Conservation (phyloP, 306 rosid genomes). For the Cicer yamashitae region DNA sequence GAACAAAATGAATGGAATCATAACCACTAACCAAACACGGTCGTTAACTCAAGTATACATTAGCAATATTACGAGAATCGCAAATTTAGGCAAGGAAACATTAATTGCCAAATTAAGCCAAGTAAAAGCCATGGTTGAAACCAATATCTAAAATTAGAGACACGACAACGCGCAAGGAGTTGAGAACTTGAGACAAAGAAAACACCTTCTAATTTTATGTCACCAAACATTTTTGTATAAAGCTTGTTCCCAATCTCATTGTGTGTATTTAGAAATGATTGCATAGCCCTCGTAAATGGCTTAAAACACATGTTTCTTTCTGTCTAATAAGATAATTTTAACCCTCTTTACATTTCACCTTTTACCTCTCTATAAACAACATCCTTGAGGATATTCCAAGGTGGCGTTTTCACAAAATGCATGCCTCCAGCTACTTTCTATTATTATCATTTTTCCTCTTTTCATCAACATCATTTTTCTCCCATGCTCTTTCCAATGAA, state of each 20-base stretch:
- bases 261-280: constrained; percentile 38
- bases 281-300: constrained; percentile 44
- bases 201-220: constrained; percentile 39
- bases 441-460: constrained; percentile 32
- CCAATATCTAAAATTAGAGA: constrained; percentile 40
- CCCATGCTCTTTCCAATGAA: constrained; percentile 54
- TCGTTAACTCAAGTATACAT: constrained; percentile 13
- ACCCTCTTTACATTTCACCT: neutral
- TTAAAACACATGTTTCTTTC: neutral
- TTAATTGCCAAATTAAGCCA: constrained; percentile 12
- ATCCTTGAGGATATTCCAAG: constrained; percentile 42
- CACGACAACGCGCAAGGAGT: neutral
- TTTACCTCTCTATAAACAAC: constrained; percentile 36
- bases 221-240: constrained; percentile 12
- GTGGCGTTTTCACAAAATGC: constrained; percentile 40
- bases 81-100: constrained; percentile 34
- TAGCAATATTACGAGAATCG: constrained; percentile 12
- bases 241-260: neutral
- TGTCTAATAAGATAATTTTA: constrained; percentile 39
- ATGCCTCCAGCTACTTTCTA: constrained; percentile 43
- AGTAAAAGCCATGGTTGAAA: constrained; percentile 28
- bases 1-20: neutral
- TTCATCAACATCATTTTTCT: constrained; percentile 10
- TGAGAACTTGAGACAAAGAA: neutral
- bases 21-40: constrained; percentile 22